phyloP scores from a whole-genome alignment of 2,329 filamentous ascomycete species.

The Ophiostoma sp. region DNA sequence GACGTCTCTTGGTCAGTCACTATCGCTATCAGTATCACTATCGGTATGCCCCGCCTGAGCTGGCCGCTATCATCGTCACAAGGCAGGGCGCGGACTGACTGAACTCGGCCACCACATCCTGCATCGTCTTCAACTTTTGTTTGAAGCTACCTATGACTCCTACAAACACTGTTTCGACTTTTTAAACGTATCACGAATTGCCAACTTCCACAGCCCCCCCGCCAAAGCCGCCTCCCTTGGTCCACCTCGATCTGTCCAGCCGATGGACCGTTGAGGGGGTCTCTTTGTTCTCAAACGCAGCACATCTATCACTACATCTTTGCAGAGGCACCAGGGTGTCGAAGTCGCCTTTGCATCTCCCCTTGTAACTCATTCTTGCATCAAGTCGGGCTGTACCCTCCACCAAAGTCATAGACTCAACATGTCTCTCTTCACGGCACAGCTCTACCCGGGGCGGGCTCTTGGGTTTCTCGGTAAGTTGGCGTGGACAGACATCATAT shows the following conservation, averaged over 20 bases:
- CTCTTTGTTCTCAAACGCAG: constrained; percentile 6
- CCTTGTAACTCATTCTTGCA: neutral
- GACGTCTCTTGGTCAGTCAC: constrained; percentile 11
- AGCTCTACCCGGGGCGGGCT: constrained; percentile 61
- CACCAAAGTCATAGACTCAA: neutral
- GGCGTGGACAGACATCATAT: neutral
- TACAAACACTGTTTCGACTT: neutral
- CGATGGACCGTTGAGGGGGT: constrained; percentile 16
- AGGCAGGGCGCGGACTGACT: constrained; percentile 4
- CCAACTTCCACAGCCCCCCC: neutral
- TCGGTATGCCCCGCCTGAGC: constrained; percentile 9
- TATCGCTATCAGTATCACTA: constrained; percentile 11
- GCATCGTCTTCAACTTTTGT: neutral
- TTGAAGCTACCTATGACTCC: neutral
- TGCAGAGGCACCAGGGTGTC: neutral
- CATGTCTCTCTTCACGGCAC: constrained; percentile 49
- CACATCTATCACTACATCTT: neutral
- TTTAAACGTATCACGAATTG: neutral
- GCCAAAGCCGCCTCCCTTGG: neutral
- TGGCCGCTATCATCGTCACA: constrained; percentile 7
- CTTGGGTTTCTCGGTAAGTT: constrained; percentile 54
- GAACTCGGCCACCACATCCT: neutral
- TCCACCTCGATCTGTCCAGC: neutral
- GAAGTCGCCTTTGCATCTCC: neutral
- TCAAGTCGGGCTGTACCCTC: neutral